A percentile compares a stretch with the other conserved stretches of the same genome.
phyloP scores from a whole-genome alignment of 495 filamentous ascomycete genomes.

The Hypoxylon lienhwacheense region DNA sequence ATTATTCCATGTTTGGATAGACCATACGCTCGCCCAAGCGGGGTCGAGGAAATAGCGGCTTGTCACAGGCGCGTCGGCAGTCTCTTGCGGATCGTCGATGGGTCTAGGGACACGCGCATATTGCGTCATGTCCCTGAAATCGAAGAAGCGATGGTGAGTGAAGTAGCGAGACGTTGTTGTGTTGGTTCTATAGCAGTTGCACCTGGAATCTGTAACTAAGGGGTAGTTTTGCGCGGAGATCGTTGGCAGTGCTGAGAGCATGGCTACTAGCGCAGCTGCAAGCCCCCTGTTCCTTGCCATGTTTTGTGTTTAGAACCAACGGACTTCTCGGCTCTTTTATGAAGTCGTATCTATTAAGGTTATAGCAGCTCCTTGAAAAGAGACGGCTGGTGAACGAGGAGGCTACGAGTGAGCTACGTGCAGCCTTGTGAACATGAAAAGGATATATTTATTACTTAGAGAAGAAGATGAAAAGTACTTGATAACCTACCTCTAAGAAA shows the following conservation, averaged over 20 bases:
- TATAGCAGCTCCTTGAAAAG: neutral
- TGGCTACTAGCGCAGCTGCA: constrained; percentile 12
- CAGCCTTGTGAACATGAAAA: neutral
- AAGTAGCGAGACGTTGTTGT: constrained; percentile 57
- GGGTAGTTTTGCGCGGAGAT: constrained; percentile 38
- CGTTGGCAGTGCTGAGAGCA: constrained; percentile 9
- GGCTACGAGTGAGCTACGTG: constrained; percentile 4
- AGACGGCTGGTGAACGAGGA: constrained; percentile 3
- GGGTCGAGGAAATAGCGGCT: constrained; percentile 45
- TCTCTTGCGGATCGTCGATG: constrained; percentile 37
- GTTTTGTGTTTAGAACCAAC: neutral
- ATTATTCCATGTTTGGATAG: constrained; percentile 62
- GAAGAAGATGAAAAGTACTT: neutral
- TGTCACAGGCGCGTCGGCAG: constrained; percentile 37
- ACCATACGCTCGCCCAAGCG: constrained; percentile 56
- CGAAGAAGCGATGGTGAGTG: constrained; percentile 65
- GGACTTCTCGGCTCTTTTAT: neutral
- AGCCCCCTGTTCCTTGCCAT: constrained; percentile 19
- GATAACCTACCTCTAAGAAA: too few relatives aligned
- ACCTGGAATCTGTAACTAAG: constrained; percentile 48
- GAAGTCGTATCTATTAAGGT: too few relatives aligned
- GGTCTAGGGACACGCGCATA: constrained; percentile 44
- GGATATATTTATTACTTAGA: neutral
- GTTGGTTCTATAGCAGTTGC: constrained; percentile 54
- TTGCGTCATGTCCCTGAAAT: constrained; percentile 59